Evolutionary conservation across 164 flowering plant genomes (phyloP), one percentile per base, ranked within the genome.

Genomic region (Magnolia kwangsiensis): DNA sequence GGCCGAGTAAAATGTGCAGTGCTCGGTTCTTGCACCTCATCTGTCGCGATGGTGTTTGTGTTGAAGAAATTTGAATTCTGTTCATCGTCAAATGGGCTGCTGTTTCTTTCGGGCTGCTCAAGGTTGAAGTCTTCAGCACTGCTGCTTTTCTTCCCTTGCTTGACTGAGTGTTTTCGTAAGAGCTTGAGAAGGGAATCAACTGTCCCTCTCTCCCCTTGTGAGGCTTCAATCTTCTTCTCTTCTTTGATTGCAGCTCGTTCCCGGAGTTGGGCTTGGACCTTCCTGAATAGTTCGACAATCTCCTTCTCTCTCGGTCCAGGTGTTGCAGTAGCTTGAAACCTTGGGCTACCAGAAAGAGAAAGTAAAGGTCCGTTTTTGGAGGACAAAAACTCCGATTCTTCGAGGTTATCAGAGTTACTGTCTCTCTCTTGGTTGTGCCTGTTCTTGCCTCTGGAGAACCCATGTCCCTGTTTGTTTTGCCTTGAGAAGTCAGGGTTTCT

Each of bases 251-350:
- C 92, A 51, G 96, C 90, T 77, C 95, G 82, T 83, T 91, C 93
- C 49, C 94, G 90, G 63, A 93, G 96, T 79, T 90, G 92, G 19
- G 87, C 92, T 81, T 95, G 96, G 69, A 95, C 92, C 84, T 92
- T 92, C 69, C 90, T 79, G 84, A 93, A 95, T 13, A 95, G 84
- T 69, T 92, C 96, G 24, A 93, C 94, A 78, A 95, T 93, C 85
- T 95, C 99, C 72, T 85, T 90, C 80, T 95, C 97, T 76, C 89
- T 87, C 1, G 88, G 91, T 58, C 96, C 97, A 8, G 99, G 96
- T 49, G 87, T 74, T 64, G 95, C 81, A 50, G 91, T 88, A 31
- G 92, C 84, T 70, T 88, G 90, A 70, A 76, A 88, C 71, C 83
- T 93, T 13, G 87, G 86, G 85, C 85, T 72, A 67, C 75, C 77